phyloP scores from a whole-genome alignment of 805 yeast genomes.

The Kluyveromyces aestuarii region DNA sequence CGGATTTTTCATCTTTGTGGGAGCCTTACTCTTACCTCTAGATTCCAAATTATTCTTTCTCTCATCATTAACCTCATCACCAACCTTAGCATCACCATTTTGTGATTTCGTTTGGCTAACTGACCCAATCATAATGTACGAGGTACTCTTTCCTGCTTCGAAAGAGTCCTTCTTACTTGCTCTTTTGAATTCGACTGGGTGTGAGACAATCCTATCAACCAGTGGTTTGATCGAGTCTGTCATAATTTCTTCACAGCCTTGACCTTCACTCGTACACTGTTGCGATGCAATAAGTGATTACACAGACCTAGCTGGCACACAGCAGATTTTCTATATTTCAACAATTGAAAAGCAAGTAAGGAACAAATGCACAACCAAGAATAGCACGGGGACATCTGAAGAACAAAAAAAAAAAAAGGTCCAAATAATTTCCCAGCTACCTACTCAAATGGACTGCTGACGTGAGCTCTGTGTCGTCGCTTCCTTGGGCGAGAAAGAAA shows the following conservation, averaged over 20 bases:
- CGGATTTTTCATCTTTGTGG: constrained; percentile 28
- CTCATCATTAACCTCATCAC: neutral
- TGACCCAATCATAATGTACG: constrained; percentile 37
- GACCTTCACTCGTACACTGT: too few relatives aligned
- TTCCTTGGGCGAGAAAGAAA: neutral
- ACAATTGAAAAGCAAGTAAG: neutral
- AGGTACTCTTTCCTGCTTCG: constrained; percentile 34
- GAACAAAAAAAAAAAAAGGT: neutral
- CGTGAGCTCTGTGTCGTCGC: neutral
- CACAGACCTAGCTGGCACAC: neutral
- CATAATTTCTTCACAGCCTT: neutral
- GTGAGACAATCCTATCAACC: constrained; percentile 50
- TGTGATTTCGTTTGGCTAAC: constrained; percentile 3
- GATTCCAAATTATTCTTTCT: neutral
- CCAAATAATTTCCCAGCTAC: too few relatives aligned
- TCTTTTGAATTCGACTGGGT: constrained; percentile 54
- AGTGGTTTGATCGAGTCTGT: constrained; percentile 33
- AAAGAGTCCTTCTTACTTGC: constrained; percentile 48
- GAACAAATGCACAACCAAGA: neutral
- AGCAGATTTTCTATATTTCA: neutral
- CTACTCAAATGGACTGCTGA: neutral
- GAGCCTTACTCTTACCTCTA: constrained; percentile 5
- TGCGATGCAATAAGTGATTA: too few relatives aligned
- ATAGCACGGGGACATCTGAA: neutral
- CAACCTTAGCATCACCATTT: neutral